Conservation (phyloP, 805 yeast genomes). For the Priceomyces melissophilus region DNA sequence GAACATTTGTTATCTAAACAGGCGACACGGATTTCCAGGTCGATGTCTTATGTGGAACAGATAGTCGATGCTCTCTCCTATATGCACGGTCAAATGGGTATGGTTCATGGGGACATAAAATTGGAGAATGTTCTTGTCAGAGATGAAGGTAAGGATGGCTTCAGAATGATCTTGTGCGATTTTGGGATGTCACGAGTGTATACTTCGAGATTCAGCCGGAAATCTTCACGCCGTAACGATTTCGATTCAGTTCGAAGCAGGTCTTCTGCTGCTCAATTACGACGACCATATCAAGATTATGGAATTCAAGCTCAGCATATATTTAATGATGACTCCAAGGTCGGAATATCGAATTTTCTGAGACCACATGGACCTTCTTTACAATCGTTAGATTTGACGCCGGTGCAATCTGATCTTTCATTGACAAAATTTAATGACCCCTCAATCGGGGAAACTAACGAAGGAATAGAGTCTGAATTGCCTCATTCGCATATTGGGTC, state of each 20-base stretch:
- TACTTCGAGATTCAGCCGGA: conserved; percentile 23
- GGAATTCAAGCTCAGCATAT: conserved; percentile 18
- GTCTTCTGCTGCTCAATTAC: conserved; percentile 28
- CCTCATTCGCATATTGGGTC: conserved; percentile 82
- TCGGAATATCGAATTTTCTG: conserved; percentile 26
- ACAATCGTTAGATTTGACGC: conserved; percentile 30
- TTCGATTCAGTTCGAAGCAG: conserved; percentile 27
- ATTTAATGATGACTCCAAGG: conserved; percentile 28
- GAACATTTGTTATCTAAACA: conserved; percentile 24
- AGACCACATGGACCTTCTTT: conserved; percentile 31
- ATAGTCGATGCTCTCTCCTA: conserved; percentile 58
- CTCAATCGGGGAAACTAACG: neutral
- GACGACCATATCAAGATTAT: conserved; percentile 36
- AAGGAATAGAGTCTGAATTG: conserved; percentile 34
- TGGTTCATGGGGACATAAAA: conserved; percentile 82
- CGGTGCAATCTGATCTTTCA: conserved; percentile 16
- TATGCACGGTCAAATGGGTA: conserved; percentile 50
- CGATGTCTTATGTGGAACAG: conserved; percentile 42
- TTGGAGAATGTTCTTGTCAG: conserved; percentile 75
- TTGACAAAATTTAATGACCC: conserved; percentile 5
- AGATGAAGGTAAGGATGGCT: conserved; percentile 19
- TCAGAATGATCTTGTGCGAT: conserved; percentile 66
- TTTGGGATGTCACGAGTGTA: conserved; percentile 72
- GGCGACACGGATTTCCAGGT: conserved; percentile 32
- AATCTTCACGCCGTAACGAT: conserved; percentile 14